Evolutionary conservation across 2,329 filamentous ascomycete species (phyloP), one percentile per base, ranked within the genome.

Genomic region (Phaeosphaeriaceae sp.): DNA sequence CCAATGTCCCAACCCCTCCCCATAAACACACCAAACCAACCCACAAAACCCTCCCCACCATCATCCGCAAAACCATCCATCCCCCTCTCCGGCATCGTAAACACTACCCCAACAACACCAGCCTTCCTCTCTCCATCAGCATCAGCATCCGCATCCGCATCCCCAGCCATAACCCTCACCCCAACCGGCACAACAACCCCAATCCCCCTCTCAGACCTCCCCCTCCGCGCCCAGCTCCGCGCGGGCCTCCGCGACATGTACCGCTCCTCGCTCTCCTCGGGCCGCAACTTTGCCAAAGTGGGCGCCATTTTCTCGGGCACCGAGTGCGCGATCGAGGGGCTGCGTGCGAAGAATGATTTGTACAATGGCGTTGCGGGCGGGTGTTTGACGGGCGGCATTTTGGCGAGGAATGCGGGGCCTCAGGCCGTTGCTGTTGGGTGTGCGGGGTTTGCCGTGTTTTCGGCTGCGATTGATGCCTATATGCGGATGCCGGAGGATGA

Each of bases 211-310:
- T 74, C 81, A 52, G 77, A 82, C 56, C 85, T 99, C 16, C 92
- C 94, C 21, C 81, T 93, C 57, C 84, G 86, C 37, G 85, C 96
- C 73, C 94, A 97, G 76, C 82, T 99, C 45, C 86, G 85, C 55
- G 77, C 83, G 66, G 94, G 94, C 44, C 91, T 99, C 79, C 92
- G 89, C 74, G 94, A 99, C 74, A 97, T 99, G 92, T 94, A 94
- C 60, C 76, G 82, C 56, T 86, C 90, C 11, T 93, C 90, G 4
- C 90, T 82, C 75, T 88, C 86, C 55, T 90, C 87, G 39, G 94
- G 92, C 46, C 94, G 92, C 78, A 97, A 86, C 79, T 99, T 99
- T 71, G 93, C 90, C 55, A 88, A 92, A 63, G 91, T 99, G 41
- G 94, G 94, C 64, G 89, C 90, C 2, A 83, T 97, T 16, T 99